Percentiles rank a stretch among this genome's conserved stretches.
Evolutionary conservation across 495 filamentous ascomycete genomes (phyloP).

Genomic region (Penicillium steckii): DNA sequence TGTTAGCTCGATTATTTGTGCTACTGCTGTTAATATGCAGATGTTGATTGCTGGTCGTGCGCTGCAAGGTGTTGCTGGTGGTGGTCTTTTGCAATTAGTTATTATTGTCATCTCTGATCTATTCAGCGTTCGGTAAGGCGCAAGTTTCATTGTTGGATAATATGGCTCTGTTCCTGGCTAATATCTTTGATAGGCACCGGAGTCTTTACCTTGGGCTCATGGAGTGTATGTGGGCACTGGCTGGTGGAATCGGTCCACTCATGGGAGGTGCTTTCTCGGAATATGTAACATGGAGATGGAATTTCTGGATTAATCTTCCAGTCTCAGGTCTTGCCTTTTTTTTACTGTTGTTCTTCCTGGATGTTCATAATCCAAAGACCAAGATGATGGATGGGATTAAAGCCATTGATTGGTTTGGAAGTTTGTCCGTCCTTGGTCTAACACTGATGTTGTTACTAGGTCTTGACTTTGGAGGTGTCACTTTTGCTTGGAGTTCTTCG

Average conservation of each 20-base stretch:
- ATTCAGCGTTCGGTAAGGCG: conserved; percentile 53
- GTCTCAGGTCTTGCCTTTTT: conserved; percentile 54
- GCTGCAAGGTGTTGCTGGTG: conserved; percentile 55
- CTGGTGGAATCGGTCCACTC: conserved; percentile 61
- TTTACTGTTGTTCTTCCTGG: conserved; percentile 56
- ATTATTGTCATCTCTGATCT: conserved; percentile 57
- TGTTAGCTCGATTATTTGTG: conserved; percentile 46
- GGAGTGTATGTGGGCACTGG: conserved; percentile 57
- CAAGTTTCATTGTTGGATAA: background rate
- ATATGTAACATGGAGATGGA: conserved; percentile 63
- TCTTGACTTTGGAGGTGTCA: conserved; percentile 72
- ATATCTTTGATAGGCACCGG: conserved; percentile 32
- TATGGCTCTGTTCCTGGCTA: background rate
- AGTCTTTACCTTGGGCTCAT: conserved; percentile 54
- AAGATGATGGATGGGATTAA: conserved; percentile 60
- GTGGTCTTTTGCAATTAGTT: conserved; percentile 52
- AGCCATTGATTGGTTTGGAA: conserved; percentile 77
- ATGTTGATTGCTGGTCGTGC: conserved; percentile 56
- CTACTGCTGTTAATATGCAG: conserved; percentile 45
- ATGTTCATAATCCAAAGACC: conserved; percentile 61
- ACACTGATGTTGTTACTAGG: conserved; percentile 77
- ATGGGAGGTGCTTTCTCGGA: conserved; percentile 68
- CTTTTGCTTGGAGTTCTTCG: conserved; percentile 69
- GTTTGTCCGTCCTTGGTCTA: conserved; percentile 64
- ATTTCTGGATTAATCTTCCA: conserved; percentile 74